Conservation (phyloP, 1,284 basidiomycete species). For the Austroboletus rostrupii region DNA sequence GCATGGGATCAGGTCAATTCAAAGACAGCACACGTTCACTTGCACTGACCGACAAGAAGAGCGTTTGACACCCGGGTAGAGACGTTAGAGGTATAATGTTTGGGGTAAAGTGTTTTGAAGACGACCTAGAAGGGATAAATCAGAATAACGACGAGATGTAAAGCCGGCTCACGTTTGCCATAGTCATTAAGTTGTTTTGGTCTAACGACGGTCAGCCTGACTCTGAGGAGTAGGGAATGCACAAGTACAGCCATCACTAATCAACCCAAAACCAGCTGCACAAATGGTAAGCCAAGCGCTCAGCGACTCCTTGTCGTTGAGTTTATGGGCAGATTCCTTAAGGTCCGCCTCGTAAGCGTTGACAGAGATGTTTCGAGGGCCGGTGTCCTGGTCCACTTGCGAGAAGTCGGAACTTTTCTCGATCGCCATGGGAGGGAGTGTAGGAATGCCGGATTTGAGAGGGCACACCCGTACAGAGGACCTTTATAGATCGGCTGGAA, state of each 20-base stretch:
- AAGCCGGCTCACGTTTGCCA: conserved; percentile 47
- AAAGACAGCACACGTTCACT: conserved; percentile 13
- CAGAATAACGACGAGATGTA: background rate
- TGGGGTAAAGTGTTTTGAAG: conserved; percentile 59
- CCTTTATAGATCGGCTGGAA: conserved; percentile 20
- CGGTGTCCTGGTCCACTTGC: conserved; percentile 7
- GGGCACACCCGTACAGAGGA: background rate
- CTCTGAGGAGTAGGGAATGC: background rate
- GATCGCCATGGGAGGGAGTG: conserved; percentile 21
- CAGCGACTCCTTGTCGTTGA: conserved; percentile 38
- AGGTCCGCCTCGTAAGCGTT: conserved; percentile 23
- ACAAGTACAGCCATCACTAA: conserved; percentile 64
- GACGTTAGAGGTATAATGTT: conserved; percentile 53
- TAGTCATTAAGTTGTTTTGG: conserved; percentile 68
- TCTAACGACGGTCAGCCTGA: conserved; percentile 36
- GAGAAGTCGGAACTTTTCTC: conserved; percentile 16
- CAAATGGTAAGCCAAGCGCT: conserved; percentile 61
- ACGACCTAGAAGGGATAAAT: conserved; percentile 42
- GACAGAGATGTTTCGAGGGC: conserved; percentile 20
- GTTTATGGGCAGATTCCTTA: conserved; percentile 23
- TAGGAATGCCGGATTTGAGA: background rate
- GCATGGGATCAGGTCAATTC: conserved; percentile 8
- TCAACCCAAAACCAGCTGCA: conserved; percentile 62
- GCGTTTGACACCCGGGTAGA: conserved; percentile 74
- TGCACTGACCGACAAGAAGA: conserved; percentile 59